These are phyloP conservation scores for Kregervanrija delftensis DNA, from an alignment of 805 yeast genomes.

Conservation along the genomic window DNA sequence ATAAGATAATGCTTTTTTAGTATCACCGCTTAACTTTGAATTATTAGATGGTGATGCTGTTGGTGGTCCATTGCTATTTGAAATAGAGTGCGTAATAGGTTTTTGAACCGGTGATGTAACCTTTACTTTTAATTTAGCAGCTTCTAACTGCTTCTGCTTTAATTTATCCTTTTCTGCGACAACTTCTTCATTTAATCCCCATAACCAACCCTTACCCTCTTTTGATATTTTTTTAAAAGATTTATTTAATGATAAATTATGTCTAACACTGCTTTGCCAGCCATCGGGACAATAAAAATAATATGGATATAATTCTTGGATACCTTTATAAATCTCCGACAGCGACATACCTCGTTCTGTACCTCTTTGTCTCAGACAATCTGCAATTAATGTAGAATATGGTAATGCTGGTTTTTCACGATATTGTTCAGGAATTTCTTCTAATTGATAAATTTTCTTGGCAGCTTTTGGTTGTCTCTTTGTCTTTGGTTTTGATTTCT, in stretches of 20 bases:
- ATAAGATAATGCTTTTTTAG: constrained; percentile 70
- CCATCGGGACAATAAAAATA: constrained; percentile 93
- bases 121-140: constrained; percentile 31
- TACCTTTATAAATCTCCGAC: constrained; percentile 80
- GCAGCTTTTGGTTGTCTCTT: constrained; percentile 46
- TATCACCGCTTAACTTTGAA: constrained; percentile 36
- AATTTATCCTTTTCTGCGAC: constrained; percentile 70
- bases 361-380: constrained; percentile 63
- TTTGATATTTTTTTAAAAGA: constrained; percentile 75
- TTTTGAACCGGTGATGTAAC: neutral
- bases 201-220: constrained; percentile 91
- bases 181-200: constrained; percentile 86
- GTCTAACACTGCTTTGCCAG: constrained; percentile 94
- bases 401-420: constrained; percentile 79
- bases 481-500: constrained; percentile 18
- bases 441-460: constrained; percentile 62
- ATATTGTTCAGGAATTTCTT: constrained; percentile 85
- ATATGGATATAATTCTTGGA: constrained; percentile 84
- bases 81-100: neutral
- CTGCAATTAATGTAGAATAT: constrained; percentile 73
- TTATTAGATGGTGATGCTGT: neutral
- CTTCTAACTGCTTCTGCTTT: constrained; percentile 60
- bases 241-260: constrained; percentile 79
- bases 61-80: neutral
- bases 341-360: constrained; percentile 70